Base-by-base conservation (phyloP, 2,329 filamentous ascomycete species). In the Aspergillus awamori region DNA sequence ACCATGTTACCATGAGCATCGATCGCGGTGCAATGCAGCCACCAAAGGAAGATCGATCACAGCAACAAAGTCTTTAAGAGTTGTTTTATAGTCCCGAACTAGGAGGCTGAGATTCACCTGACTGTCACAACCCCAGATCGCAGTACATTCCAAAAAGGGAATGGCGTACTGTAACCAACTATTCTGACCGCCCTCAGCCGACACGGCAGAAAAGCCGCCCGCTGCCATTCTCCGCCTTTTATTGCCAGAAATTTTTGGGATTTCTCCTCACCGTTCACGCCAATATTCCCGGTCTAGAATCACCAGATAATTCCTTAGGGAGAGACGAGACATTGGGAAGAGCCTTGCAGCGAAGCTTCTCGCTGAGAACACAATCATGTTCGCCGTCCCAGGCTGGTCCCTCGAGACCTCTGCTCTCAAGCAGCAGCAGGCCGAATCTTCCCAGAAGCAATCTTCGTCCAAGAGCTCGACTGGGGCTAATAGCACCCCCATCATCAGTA, bases 361-460 rank as follows among this genome's bases (percentile, higher is more conserved):
- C 2, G 2, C 30, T 8, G 22, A 28, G 10, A 55, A n/a, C 51
- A n/a, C 54, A 59, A 68, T 36, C 63, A 77, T 98, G 94, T 98
- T 98, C 77, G 89, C 93, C 8, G 93, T 98, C 30, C 91, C 91
- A 71, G 95, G 95, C 68, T 97, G 94, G 93, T 92, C 92, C 41
- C 83, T 97, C 38, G 87, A 91, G 59, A 84, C 89, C 63, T 86
- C 87, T 67, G 81, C 80, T 56, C 85, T 96, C 65, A 92, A 92
- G 77, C 78, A 86, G 30, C 92, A 97, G 77, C 84, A 81, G 17
- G 80, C 83, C 63, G 72, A 71, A 63, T 71, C 73, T 17, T 85
- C 89, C 54, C 84, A 30, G 28, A 30, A 30, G 28, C 28, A 89
- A 60, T 84, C 86, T 74, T 78, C 87, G 24, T 90, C 93, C 74